phyloP scores from a whole-genome alignment of 2,329 filamentous ascomycete species.

The Pseudogymnoascus sp. region DNA sequence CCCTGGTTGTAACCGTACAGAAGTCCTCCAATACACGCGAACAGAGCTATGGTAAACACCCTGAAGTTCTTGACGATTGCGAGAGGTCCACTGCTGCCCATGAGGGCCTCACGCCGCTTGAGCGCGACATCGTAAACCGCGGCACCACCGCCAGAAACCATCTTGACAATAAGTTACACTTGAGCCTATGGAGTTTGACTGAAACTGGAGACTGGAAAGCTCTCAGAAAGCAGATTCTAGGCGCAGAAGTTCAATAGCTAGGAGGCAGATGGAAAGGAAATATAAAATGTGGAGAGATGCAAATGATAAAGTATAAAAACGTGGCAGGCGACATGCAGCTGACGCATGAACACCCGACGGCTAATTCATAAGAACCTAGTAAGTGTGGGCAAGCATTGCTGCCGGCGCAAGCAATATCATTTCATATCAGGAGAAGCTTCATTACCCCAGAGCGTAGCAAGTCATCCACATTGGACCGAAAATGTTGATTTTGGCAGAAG shows the following conservation, averaged over 20 bases:
- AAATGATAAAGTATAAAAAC: conserved; percentile 1
- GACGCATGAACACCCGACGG: not conserved
- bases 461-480: not conserved
- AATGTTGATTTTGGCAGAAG: not conserved
- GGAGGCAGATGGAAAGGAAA: not conserved
- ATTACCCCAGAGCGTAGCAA: not conserved
- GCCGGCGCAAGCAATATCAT: not conserved
- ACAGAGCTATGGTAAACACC: conserved; percentile 51
- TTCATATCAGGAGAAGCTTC: conserved; percentile 2
- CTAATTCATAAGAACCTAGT: not conserved
- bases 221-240: not conserved
- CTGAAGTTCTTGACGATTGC: conserved; percentile 52
- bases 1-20: conserved; percentile 61
- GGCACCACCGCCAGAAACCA: conserved; percentile 24
- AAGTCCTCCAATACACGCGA: conserved; percentile 54
- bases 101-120: conserved; percentile 42
- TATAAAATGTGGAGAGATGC: not conserved
- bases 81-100: conserved; percentile 42
- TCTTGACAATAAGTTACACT: conserved; percentile 12
- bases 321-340: not conserved
- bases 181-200: not conserved
- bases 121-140: conserved; percentile 44
- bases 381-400: not conserved
- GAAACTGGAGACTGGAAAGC: not conserved
- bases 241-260: not conserved